Conservation (phyloP, 257 asterid species). For the Ligustrum vulgare region DNA sequence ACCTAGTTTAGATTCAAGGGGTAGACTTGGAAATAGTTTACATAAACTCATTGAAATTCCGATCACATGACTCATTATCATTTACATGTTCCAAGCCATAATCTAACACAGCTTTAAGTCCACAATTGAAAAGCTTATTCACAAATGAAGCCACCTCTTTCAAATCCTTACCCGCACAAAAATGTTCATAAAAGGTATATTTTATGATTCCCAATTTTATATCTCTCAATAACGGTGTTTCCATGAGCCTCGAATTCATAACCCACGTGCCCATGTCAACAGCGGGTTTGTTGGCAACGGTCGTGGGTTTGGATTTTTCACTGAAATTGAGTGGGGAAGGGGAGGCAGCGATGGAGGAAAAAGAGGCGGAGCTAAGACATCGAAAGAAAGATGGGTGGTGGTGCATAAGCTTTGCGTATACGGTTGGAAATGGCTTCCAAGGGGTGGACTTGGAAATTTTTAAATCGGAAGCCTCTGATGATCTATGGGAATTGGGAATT, state of each 20-base stretch:
- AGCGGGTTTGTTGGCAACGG: conserved; percentile 10
- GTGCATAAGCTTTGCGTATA: conserved; percentile 35
- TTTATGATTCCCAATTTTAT: conserved; percentile 35
- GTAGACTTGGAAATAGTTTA: no score
- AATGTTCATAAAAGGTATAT: conserved; percentile 61
- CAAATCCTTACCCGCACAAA: conserved; percentile 70
- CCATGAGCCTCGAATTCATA: conserved; percentile 51
- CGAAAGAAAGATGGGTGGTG: conserved; percentile 31
- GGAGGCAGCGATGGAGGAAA: conserved; percentile 31
- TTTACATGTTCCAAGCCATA: conserved; percentile 76
- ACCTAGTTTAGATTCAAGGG: no score
- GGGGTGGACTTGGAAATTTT: background rate
- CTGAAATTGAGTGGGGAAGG: conserved; percentile 28
- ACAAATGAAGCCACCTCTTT: conserved; percentile 46
- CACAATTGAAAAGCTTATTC: conserved; percentile 38
- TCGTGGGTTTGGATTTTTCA: conserved; percentile 11
- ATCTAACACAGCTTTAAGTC: conserved; percentile 73
- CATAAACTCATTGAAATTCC: conserved; percentile 45
- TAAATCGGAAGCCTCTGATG: no score
- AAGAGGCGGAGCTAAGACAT: conserved; percentile 38
- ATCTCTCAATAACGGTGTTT: conserved; percentile 32
- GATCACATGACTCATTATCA: conserved; percentile 59
- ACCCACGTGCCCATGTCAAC: conserved; percentile 57
- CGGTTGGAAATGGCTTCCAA: conserved; percentile 41
- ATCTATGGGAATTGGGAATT: no score